Percentiles rank a stretch among this genome's conserved stretches.
These are phyloP conservation scores for Bryoglossum gracile DNA, from an alignment of 495 filamentous ascomycete species.

Conservation along the genomic window DNA sequence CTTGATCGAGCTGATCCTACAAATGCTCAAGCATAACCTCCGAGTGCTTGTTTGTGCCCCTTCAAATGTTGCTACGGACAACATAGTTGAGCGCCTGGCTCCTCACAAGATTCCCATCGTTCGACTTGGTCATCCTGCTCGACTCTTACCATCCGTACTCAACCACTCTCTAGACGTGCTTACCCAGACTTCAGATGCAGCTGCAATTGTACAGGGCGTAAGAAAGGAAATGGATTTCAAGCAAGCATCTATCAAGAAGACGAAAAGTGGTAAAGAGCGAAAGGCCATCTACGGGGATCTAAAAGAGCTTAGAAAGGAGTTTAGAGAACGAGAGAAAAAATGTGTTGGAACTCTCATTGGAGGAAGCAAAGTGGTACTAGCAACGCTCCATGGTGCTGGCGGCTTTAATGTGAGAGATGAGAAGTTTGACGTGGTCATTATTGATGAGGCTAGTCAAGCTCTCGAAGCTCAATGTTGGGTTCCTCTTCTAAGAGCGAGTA, in stretches of 20 bases:
- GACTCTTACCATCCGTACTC: constrained; percentile 80
- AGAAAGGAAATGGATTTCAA: constrained; percentile 90
- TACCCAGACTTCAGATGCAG: constrained; percentile 86
- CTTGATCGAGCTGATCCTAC: constrained; percentile 86
- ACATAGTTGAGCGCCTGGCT: constrained; percentile 91
- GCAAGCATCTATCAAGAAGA: constrained; percentile 82
- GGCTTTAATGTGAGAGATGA: constrained; percentile 74
- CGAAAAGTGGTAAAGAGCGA: constrained; percentile 69
- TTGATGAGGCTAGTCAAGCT: constrained; percentile 94
- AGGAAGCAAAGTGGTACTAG: constrained; percentile 78
- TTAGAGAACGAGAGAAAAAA: constrained; percentile 70
- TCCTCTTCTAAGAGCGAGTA: constrained; percentile 70
- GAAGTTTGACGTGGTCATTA: constrained; percentile 86
- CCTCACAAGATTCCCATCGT: constrained; percentile 79
- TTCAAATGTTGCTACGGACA: constrained; percentile 95
- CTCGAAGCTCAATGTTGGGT: constrained; percentile 98
- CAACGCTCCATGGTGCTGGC: constrained; percentile 88
- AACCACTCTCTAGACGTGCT: constrained; percentile 86
- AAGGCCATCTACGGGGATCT: constrained; percentile 78
- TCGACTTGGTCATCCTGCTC: constrained; percentile 86
- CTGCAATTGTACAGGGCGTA: constrained; percentile 83
- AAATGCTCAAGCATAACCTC: constrained; percentile 62
- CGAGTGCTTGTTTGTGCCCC: constrained; percentile 89
- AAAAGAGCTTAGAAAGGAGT: constrained; percentile 81
- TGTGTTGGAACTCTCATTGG: constrained; percentile 71